These are phyloP conservation scores for Metschnikowia dekortorum DNA, from an alignment of 805 yeast genomes.

Conservation along the genomic window DNA sequence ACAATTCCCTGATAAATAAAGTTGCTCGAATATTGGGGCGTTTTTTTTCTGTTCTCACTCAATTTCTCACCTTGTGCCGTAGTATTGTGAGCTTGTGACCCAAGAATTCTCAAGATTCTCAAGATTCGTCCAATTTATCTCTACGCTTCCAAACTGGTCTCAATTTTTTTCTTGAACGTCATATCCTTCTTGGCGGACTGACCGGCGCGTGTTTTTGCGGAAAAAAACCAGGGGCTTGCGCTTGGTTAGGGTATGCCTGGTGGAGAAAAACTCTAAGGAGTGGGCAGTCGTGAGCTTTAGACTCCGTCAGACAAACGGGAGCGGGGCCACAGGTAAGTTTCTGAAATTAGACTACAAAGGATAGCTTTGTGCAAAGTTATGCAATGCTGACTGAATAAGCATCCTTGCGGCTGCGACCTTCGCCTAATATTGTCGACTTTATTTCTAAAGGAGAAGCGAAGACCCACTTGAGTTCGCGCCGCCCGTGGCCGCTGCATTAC, in stretches of 20 bases:
- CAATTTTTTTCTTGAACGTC: neutral
- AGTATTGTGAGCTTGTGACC: slow-evolving; percentile 3
- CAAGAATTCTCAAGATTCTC: neutral
- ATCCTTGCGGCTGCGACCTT: neutral
- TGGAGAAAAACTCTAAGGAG: neutral
- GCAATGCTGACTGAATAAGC: neutral
- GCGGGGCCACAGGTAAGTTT: neutral
- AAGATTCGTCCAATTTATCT: neutral
- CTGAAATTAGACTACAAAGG: neutral
- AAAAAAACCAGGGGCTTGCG: neutral
- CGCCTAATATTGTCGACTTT: neutral
- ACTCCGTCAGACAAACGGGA: neutral
- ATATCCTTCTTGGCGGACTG: neutral
- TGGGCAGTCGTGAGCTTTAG: neutral
- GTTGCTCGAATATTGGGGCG: slow-evolving; percentile 5
- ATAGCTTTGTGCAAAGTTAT: neutral
- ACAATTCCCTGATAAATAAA: neutral
- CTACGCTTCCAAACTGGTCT: neutral
- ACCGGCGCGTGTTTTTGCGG: neutral
- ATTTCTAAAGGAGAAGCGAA: neutral
- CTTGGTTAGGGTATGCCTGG: neutral
- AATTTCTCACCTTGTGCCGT: slow-evolving; percentile 5
- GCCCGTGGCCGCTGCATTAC: neutral
- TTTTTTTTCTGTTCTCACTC: slow-evolving; percentile 4
- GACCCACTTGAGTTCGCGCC: neutral